Evolutionary conservation across 352 stramenopile genomes (phyloP).

Genomic region (Phytophthora tubulina): DNA sequence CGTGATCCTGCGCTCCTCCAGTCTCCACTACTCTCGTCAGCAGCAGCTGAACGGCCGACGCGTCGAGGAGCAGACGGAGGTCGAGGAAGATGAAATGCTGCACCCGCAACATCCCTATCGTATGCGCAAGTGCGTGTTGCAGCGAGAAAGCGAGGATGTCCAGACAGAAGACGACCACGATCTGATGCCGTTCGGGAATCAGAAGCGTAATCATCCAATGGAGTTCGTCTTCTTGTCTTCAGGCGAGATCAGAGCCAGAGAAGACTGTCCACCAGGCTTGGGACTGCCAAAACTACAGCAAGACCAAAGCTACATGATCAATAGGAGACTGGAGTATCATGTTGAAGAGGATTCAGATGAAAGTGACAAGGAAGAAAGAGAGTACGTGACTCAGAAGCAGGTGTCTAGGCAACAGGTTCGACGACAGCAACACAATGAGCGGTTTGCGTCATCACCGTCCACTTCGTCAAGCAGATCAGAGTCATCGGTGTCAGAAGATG

Average conservation of each 20-base stretch:
- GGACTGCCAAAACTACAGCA: constrained; percentile 43
- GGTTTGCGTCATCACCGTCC: background rate
- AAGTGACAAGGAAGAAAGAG: constrained; percentile 14
- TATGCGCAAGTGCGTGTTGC: constrained; percentile 43
- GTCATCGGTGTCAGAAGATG: constrained; percentile 13
- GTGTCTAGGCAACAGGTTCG: constrained; percentile 7
- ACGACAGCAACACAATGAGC: constrained; percentile 2
- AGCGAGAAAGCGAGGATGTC: constrained; percentile 23
- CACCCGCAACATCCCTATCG: constrained; percentile 55
- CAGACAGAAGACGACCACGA: background rate
- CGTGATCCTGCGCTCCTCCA: constrained; percentile 47
- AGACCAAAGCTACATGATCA: background rate
- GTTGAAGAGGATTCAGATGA: constrained; percentile 4
- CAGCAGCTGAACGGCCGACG: constrained; percentile 6
- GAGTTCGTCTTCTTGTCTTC: constrained; percentile 71
- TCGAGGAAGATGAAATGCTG: constrained; percentile 40
- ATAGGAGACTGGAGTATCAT: constrained; percentile 18
- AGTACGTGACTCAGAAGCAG: background rate
- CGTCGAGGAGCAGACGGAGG: background rate
- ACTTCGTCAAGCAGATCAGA: constrained; percentile 1
- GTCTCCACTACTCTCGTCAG: constrained; percentile 9
- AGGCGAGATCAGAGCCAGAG: constrained; percentile 65
- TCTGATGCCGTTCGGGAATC: background rate
- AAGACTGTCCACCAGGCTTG: constrained; percentile 65
- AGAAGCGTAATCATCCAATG: constrained; percentile 44